Evolutionary conservation across 1,139 yeast genomes (phyloP).

Genomic region (Sugiyamaella grinbergsii): DNA sequence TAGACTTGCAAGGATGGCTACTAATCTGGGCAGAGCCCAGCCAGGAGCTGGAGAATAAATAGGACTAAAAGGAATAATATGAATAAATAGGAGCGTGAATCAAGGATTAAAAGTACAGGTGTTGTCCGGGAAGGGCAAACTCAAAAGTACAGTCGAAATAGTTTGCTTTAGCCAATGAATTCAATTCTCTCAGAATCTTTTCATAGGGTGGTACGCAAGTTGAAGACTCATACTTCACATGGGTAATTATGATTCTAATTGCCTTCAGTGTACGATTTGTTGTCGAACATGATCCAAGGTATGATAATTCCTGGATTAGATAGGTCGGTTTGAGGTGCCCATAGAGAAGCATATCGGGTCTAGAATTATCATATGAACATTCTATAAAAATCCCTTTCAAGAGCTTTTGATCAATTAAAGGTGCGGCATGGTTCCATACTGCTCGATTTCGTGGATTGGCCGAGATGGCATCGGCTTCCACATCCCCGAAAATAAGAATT

Average conservation of each 20-base stretch:
- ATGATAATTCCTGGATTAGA: conserved; percentile 58
- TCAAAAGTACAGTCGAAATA: conserved; percentile 32
- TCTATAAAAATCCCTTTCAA: conserved; percentile 68
- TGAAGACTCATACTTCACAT: conserved; percentile 58
- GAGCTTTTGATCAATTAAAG: conserved; percentile 44
- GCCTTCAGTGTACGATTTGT: conserved; percentile 41
- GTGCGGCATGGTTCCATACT: conserved; percentile 63
- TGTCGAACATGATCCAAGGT: conserved; percentile 39
- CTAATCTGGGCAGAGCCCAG: background rate
- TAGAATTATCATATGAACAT: conserved; percentile 64
- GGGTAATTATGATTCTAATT: conserved; percentile 64
- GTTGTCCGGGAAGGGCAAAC: conserved; percentile 33
- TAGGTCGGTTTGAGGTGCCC: conserved; percentile 79
- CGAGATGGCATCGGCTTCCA: conserved; percentile 65
- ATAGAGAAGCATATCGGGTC: conserved; percentile 53
- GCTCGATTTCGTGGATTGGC: conserved; percentile 46
- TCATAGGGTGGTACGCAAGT: conserved; percentile 23
- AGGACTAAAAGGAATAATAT: conserved; percentile 6
- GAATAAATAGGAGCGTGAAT: conserved; percentile 5
- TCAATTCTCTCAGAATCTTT: conserved; percentile 29
- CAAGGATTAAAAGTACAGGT: conserved; percentile 18
- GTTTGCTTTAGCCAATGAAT: conserved; percentile 25
- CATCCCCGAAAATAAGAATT: conserved; percentile 74
- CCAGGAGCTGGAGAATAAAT: background rate
- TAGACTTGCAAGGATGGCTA: background rate